Evolutionary conservation across 2,329 filamentous ascomycete species (phyloP), one percentile per base, ranked within the genome.

Genomic region (Calycina marina): DNA sequence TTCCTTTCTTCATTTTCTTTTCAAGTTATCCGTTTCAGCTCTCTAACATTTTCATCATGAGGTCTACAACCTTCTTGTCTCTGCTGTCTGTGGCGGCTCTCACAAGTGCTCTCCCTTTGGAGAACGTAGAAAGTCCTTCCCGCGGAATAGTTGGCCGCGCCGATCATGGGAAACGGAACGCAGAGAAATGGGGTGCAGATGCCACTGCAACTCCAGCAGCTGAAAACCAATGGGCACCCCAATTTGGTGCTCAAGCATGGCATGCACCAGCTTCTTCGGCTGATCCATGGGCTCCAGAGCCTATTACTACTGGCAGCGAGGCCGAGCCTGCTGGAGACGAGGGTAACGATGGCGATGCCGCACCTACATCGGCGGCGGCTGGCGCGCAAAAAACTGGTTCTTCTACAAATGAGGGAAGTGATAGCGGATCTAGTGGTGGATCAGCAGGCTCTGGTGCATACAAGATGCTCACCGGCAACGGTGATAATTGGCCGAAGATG

Each of bases 401-500:
- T n/a, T n/a, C n/a, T n/a, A n/a, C n/a, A n/a, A n/a, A n/a, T n/a
- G n/a, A n/a, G n/a, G n/a, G n/a, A n/a, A n/a, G n/a, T n/a, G n/a
- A n/a, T n/a, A n/a, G n/a, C n/a, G n/a, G n/a, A n/a, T n/a, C 20
- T 22, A n/a, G 20, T 22, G 20, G 20, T 9, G 20, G 20, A 22
- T 8, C 8, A 22, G 20, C 20, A 9, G 20, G 20, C 2, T 22
- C 20, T 3, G 20, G 20, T n/a, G 12, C 11, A 20, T 33, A 33
- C 17, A 25, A 18, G 14, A 11, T 28, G 4, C 20, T 27, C n/a
- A 17, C n/a, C n/a, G 31, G 31, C 3, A 25, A 33, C 17, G 31
- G 31, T 18, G 20, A 12, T 13, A 12, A 22, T 11, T 37, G 31
- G 31, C 35, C 35, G 8, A 10, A 12, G n/a, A 13, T 12, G 13